A percentile compares a stretch with the other conserved stretches of the same genome.
Evolutionary conservation across 1,139 yeast genomes (phyloP).

Genomic region (Diutina catenulata): DNA sequence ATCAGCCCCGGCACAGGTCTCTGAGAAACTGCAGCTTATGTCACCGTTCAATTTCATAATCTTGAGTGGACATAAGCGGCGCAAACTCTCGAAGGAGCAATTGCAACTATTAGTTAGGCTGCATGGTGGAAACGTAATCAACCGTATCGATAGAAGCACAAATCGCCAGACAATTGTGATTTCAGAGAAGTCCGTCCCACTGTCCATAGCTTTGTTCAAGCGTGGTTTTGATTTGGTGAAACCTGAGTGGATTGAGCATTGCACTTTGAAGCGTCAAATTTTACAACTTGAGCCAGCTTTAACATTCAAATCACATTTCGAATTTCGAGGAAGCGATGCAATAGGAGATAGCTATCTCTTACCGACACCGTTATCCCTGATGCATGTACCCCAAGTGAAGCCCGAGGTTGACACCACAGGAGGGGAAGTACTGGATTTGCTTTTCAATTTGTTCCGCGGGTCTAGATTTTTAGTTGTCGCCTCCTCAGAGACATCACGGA

Average conservation of each 20-base stretch:
- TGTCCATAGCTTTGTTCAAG: slow-evolving; percentile 21
- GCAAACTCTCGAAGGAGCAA: slow-evolving; percentile 8
- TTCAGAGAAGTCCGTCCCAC: slow-evolving; percentile 13
- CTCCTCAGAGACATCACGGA: slow-evolving; percentile 6
- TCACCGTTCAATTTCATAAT: neutral
- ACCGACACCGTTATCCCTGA: neutral
- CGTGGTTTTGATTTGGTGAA: slow-evolving; percentile 47
- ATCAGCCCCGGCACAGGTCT: slow-evolving; percentile 5
- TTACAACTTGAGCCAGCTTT: slow-evolving; percentile 53
- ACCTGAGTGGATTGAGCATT: slow-evolving; percentile 66
- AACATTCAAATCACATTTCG: slow-evolving; percentile 14
- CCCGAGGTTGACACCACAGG: slow-evolving; percentile 1
- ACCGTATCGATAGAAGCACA: slow-evolving; percentile 10
- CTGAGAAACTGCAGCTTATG: neutral
- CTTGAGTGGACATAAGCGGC: slow-evolving; percentile 4
- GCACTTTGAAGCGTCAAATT: slow-evolving; percentile 31
- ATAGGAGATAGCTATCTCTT: neutral
- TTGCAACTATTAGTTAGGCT: slow-evolving; percentile 26
- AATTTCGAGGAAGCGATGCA: neutral
- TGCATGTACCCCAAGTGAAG: slow-evolving; percentile 2
- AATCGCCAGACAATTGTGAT: slow-evolving; percentile 10
- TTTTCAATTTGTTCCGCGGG: slow-evolving; percentile 13
- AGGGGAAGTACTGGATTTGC: neutral
- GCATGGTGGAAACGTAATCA: slow-evolving; percentile 36
- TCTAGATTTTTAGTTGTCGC: slow-evolving; percentile 16